Evolutionary conservation across 73 alveolate species (phyloP).

Genomic region (Durusdinium trenchii): DNA sequence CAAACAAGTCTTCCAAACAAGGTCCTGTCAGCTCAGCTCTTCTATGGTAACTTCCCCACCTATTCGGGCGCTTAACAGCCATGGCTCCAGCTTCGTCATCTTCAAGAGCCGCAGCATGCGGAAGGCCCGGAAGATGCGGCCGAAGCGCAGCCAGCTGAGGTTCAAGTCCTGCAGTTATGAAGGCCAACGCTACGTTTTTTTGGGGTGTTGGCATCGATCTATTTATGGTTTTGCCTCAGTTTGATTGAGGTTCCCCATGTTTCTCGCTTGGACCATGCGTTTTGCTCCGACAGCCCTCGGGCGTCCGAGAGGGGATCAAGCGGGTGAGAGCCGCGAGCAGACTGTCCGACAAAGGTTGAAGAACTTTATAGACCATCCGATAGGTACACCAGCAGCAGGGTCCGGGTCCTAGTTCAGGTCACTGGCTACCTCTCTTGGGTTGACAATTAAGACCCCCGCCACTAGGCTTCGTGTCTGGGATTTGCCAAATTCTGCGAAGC

Average conservation of each 20-base stretch:
- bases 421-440: background rate
- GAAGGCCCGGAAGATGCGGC: slow-evolving; percentile 67
- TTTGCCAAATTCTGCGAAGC: too few relatives aligned
- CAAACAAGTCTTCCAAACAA: background rate
- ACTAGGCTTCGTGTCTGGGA: background rate
- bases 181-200: background rate
- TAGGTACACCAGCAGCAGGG: background rate
- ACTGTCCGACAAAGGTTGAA: too few relatives aligned
- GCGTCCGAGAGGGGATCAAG: background rate
- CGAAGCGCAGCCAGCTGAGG: slow-evolving; percentile 26
- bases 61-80: background rate
- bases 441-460: background rate
- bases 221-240: too few relatives aligned
- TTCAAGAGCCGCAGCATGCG: slow-evolving; percentile 76
- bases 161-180: slow-evolving; percentile 9
- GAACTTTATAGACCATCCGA: background rate
- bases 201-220: too few relatives aligned
- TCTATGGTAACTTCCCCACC: background rate
- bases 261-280: too few relatives aligned
- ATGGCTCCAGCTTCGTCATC: slow-evolving; percentile 78
- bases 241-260: too few relatives aligned
- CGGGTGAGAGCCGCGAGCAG: too few relatives aligned
- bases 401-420: background rate
- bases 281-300: background rate
- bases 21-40: background rate